Evolutionary conservation across 106 monocot genomes (phyloP).

Genomic region (Amphibolis antarctica): DNA sequence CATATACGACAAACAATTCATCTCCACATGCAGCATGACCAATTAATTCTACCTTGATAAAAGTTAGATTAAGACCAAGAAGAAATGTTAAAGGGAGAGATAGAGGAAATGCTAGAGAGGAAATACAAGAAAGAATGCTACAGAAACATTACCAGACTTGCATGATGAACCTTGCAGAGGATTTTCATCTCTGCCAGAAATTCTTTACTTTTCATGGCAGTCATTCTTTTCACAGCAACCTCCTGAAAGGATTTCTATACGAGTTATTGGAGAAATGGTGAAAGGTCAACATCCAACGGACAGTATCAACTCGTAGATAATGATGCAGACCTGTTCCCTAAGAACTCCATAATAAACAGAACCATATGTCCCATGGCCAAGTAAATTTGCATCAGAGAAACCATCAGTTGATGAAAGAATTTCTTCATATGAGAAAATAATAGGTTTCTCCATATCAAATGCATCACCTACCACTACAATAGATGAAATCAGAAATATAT

Average conservation of each 20-base stretch:
- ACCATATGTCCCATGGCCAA: slow-evolving; percentile 93
- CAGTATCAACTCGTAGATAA: neutral
- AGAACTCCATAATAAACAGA: slow-evolving; percentile 94
- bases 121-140: neutral
- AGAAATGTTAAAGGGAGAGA: slow-evolving; percentile 4
- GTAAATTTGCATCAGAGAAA: slow-evolving; percentile 84
- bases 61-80: slow-evolving; percentile 19
- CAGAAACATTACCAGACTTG: slow-evolving; percentile 61
- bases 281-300: neutral
- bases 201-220: slow-evolving; percentile 90
- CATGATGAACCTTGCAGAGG: slow-evolving; percentile 95
- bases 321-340: slow-evolving; percentile 64
- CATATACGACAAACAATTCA: slow-evolving; percentile 89
- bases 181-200: slow-evolving; percentile 91
- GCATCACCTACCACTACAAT: slow-evolving; percentile 46
- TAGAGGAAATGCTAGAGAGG: neutral
- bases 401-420: slow-evolving; percentile 61
- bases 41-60: slow-evolving; percentile 99
- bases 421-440: slow-evolving; percentile 76
- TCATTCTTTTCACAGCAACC: slow-evolving; percentile 97
- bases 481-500: neutral
- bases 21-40: slow-evolving; percentile 81
- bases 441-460: slow-evolving; percentile 86
- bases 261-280: neutral
- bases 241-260: slow-evolving; percentile 31